These are phyloP conservation scores for Batkoa obscura DNA, from an alignment of 371 early-diverging fungal genomes.

Conservation along the genomic window DNA sequence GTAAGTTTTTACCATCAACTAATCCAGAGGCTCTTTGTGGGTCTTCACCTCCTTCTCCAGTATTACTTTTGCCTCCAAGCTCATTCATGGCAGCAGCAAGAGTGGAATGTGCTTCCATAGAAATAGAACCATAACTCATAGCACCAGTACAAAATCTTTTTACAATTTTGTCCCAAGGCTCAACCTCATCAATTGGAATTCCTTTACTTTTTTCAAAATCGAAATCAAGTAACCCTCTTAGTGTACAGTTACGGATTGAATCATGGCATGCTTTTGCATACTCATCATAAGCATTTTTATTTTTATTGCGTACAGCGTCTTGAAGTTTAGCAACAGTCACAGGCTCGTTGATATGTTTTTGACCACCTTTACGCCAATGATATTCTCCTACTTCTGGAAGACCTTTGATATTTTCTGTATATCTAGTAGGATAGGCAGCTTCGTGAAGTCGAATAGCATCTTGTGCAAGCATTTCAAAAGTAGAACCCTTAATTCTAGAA, in stretches of 20 bases:
- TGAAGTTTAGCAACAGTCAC: conserved; percentile 70
- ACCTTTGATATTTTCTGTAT: conserved; percentile 30
- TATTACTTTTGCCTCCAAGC: conserved; percentile 89
- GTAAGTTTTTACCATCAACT: conserved; percentile 42
- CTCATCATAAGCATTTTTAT: conserved; percentile 58
- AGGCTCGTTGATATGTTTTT: conserved; percentile 82
- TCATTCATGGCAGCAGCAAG: conserved; percentile 89
- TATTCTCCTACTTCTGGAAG: conserved; percentile 89
- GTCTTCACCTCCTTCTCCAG: conserved; percentile 96
- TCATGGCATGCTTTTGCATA: conserved; percentile 64
- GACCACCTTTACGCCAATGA: conserved; percentile 89
- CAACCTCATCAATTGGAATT: conserved; percentile 83
- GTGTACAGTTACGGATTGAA: conserved; percentile 75
- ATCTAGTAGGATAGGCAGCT: conserved; percentile 56
- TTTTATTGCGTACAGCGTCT: conserved; percentile 88
- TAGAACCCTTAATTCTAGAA: conserved; percentile 80
- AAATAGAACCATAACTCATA: conserved; percentile 97
- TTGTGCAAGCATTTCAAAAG: conserved; percentile 68
- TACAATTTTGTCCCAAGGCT: conserved; percentile 89
- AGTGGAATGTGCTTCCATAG: conserved; percentile 79
- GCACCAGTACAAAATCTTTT: conserved; percentile 95
- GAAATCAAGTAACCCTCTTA: conserved; percentile 88
- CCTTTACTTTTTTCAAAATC: conserved; percentile 44
- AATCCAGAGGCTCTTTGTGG: conserved; percentile 47
- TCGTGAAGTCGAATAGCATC: conserved; percentile 81